Evolutionary conservation across 2,329 filamentous ascomycete genomes (phyloP).

Genomic region (Teratosphaeria nubilosa): DNA sequence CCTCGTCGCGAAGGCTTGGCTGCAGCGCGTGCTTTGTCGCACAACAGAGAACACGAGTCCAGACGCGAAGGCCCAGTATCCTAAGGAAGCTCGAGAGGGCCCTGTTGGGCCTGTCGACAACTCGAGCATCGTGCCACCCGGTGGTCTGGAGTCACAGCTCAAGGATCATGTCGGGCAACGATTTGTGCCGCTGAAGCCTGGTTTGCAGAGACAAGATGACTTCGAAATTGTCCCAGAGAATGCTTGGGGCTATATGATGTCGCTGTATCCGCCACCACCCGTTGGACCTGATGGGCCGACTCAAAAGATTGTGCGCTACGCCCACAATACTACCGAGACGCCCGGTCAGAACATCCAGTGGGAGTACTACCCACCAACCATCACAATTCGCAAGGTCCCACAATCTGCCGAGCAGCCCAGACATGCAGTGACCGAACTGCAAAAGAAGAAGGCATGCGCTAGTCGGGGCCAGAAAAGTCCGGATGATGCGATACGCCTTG

Average conservation of each 20-base stretch:
- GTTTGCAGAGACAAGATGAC: slow-evolving; percentile 52
- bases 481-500: slow-evolving; percentile 53
- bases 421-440: slow-evolving; percentile 7
- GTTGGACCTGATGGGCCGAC: slow-evolving; percentile 54
- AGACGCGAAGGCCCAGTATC: slow-evolving; percentile 33
- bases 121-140: slow-evolving; percentile 56
- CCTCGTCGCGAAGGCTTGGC: slow-evolving; percentile 70
- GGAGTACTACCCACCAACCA: slow-evolving; percentile 75
- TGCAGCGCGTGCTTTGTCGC: slow-evolving; percentile 60
- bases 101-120: slow-evolving; percentile 79
- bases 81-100: slow-evolving; percentile 51
- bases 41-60: slow-evolving; percentile 48
- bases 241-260: slow-evolving; percentile 70
- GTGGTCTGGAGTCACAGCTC: slow-evolving; percentile 17
- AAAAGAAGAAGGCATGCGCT: slow-evolving; percentile 5
- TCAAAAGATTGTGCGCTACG: slow-evolving; percentile 58
- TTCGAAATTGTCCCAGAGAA: slow-evolving; percentile 68
- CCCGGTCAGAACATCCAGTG: slow-evolving; percentile 59
- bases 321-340: slow-evolving; percentile 62
- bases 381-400: slow-evolving; percentile 73
- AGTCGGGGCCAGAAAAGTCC: slow-evolving; percentile 15
- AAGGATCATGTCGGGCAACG: slow-evolving; percentile 13
- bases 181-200: slow-evolving; percentile 66
- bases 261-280: slow-evolving; percentile 52
- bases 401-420: slow-evolving; percentile 25